A percentile compares a stretch with the other conserved stretches of the same genome.
Conservation (phyloP, 139 green algal species). For the Picochlorum sp. region DNA sequence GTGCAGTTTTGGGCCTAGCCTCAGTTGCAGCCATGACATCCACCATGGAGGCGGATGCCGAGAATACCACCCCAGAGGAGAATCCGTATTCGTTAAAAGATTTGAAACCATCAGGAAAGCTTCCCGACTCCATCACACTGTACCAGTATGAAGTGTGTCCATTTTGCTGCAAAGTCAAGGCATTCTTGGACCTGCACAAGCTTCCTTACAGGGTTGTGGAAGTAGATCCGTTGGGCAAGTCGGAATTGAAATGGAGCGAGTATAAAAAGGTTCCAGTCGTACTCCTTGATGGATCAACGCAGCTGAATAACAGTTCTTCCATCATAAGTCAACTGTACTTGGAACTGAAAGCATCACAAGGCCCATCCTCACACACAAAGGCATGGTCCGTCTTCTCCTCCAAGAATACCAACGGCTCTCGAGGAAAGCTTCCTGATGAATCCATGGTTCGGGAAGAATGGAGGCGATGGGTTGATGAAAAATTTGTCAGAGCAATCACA, state of each 20-base stretch:
- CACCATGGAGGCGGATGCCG: background rate
- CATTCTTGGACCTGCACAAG: slow-evolving; percentile 88
- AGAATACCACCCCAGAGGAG: background rate
- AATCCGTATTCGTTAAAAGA: background rate
- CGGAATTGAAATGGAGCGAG: slow-evolving; percentile 77
- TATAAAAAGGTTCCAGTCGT: slow-evolving; percentile 86
- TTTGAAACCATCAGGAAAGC: background rate
- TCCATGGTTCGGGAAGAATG: slow-evolving; percentile 53
- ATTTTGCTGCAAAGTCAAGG: slow-evolving; percentile 98
- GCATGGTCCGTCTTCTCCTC: no score
- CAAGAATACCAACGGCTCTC: background rate
- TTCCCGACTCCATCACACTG: slow-evolving; percentile 50
- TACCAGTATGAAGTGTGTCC: slow-evolving; percentile 97
- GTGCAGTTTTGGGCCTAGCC: background rate
- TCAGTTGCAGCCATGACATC: background rate
- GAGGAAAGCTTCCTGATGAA: background rate
- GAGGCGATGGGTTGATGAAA: slow-evolving; percentile 86
- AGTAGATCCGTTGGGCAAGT: slow-evolving; percentile 93
- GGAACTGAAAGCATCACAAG: slow-evolving; percentile 36
- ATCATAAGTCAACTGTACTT: slow-evolving; percentile 70
- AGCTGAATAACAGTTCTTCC: slow-evolving; percentile 71
- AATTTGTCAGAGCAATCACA: slow-evolving; percentile 80
- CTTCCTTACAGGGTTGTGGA: slow-evolving; percentile 87
- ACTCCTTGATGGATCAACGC: slow-evolving; percentile 64
- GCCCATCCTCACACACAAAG: no score